Evolutionary conservation across 805 yeast species (phyloP).

Genomic region (Hyphopichia homilentoma): DNA sequence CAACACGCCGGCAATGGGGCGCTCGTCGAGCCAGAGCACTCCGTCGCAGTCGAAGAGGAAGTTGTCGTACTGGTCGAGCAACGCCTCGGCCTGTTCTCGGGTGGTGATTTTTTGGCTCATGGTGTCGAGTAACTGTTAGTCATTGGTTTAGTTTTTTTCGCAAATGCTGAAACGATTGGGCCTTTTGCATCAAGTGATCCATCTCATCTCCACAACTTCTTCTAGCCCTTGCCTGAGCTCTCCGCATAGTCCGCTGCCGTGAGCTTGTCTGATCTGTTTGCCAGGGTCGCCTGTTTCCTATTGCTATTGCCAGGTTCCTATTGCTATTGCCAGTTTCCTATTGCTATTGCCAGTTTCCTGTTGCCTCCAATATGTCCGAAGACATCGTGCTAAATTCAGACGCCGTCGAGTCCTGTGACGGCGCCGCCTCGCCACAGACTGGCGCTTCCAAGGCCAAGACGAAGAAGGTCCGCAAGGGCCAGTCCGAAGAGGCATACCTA

Average conservation of each 20-base stretch:
- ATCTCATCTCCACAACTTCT: no score
- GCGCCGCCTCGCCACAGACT: not conserved
- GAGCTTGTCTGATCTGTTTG: no score
- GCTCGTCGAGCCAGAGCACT: constrained; percentile 37
- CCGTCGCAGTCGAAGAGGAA: constrained; percentile 43
- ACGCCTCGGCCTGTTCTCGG: constrained; percentile 13
- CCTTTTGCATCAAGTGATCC: no score
- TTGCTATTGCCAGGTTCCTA: no score
- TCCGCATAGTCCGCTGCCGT: no score
- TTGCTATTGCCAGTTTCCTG: no score
- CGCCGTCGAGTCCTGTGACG: not conserved
- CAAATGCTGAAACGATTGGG: no score
- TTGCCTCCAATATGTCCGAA: not conserved
- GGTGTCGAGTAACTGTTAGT: no score
- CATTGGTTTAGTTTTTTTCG: no score
- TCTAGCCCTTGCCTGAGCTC: no score
- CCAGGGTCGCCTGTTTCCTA: no score
- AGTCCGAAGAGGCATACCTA: constrained; percentile 59
- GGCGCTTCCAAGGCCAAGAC: constrained; percentile 1
- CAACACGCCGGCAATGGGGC: constrained; percentile 29
- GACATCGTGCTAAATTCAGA: constrained; percentile 1
- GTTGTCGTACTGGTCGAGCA: constrained; percentile 30
- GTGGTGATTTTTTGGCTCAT: constrained; percentile 7
- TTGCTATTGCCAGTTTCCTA: no score
- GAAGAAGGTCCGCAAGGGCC: constrained; percentile 58